Evolutionary conservation across 2,329 filamentous ascomycete species (phyloP), one percentile per base, ranked within the genome.

Genomic region (Claviceps pusilla): DNA sequence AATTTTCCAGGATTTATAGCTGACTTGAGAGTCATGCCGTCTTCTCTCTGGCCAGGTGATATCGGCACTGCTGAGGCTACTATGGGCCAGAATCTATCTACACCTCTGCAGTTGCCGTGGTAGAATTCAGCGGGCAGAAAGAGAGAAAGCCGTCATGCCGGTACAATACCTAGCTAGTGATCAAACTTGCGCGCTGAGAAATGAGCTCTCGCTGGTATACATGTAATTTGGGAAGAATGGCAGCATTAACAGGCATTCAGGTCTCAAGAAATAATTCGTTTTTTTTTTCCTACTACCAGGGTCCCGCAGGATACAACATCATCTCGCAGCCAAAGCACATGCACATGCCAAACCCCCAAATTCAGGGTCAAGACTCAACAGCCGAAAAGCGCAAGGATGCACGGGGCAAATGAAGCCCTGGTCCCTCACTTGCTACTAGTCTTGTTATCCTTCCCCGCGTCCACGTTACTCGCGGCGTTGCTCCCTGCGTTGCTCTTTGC

Each of bases 21-120:
- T 50, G n/a, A 29, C 19, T 42, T n/a, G 41, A 19, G 41, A 48
- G 10, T 33, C 31, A 33, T 48, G n/a, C 35, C 28, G 31, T 42
- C 33, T 35, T 53, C 46, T 53, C 51, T 50, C 39, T 35, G 28
- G 35, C 54, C 55, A 70, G 82, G 79, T 56, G 83, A 87, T 63
- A 86, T 87, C 63, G 83, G 83, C 11, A 87, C 82, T 55, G 83
- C 82, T 14, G 80, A 84, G 59, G 69, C 68, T 12, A 77, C 82
- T 5, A 71, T 87, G 33, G 84, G 84, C 6, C 76, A 76, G 57
- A 68, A 77, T 59, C 68, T 86, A 48, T 68, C 80, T 12, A 84
- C 80, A 5, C 83, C 83, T 39, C 69, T 87, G 54, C 76, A 83
- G 60, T 64, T 87, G 42, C 83, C 84, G 39, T 86, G 80, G 84